Evolutionary conservation across 306 rosid genomes (phyloP), one percentile per base, ranked within the genome.

Genomic region (Phaseolus lunatus): DNA sequence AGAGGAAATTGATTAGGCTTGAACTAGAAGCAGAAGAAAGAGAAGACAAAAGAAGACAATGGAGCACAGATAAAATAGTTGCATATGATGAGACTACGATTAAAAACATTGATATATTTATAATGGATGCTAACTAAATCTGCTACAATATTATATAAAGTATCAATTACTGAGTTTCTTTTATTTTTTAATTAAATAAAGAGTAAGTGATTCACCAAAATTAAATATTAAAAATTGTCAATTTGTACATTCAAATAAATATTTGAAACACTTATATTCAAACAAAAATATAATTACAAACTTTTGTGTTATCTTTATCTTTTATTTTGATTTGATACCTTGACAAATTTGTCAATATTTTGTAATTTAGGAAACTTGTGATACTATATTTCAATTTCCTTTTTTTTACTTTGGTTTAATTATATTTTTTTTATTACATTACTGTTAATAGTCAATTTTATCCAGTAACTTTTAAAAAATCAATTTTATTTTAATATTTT

Each of bases 41-140:
- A 15, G 23, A 65, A 31, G 67, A 66, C 64, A 66, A 67, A 74
- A 70, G 39, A 54, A 65, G 26, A 47, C 15, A 24, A 29, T 5
- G 70, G 67, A 72, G 44, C 23, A 71, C 65, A 59, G 78, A 76
- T 49, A 29, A 52, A 35, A 59, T 29, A 75, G 13, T n/a, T 49
- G 69, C 48, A 63, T 77, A 72, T 70, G 18, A 27, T 70, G 79
- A 35, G 74, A 75, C 7, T 26, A 20, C 57, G 76, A 70, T 33
- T 69, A 33, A 7, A 43, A 70, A 76, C 52, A 23, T 52, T 59
- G 0, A 72, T 52, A 79, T 78, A 85, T 81, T 81, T 85, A 85
- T 85, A 85, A 62, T 41, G 75, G 71, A 19, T 33, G 12, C 67
- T 11, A 24, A 5, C 58, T 18, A 41, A 20, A 54, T 73, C 11